phyloP scores from a whole-genome alignment of 345 rosid genomes.

The Gossypium bickii region DNA sequence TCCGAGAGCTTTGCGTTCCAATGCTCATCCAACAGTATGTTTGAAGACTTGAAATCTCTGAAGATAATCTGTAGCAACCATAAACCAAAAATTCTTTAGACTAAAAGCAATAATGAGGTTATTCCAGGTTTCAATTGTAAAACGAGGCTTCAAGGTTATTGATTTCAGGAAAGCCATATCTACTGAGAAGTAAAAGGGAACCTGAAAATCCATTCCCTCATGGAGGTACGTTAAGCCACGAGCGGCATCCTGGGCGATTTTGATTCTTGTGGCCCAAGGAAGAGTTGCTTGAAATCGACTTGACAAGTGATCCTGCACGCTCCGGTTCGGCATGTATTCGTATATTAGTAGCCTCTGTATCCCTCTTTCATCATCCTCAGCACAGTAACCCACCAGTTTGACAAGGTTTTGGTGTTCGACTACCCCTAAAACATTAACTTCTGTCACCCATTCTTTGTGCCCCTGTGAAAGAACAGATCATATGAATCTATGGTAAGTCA shows the following conservation, averaged over 20 bases:
- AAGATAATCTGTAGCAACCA: slow-evolving; percentile 67
- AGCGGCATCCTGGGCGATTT: slow-evolving; percentile 84
- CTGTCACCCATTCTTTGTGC: slow-evolving; percentile 98
- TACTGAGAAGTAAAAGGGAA: slow-evolving; percentile 19
- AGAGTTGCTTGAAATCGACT: slow-evolving; percentile 56
- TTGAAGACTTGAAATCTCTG: slow-evolving; percentile 93
- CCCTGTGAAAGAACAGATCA: slow-evolving; percentile 43
- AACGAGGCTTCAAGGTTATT: neutral
- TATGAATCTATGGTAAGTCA: neutral
- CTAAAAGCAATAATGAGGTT: neutral
- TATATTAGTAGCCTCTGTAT: slow-evolving; percentile 81
- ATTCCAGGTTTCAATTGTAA: neutral
- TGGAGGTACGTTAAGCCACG: slow-evolving; percentile 86
- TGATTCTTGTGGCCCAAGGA: slow-evolving; percentile 72
- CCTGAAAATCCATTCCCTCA: slow-evolving; percentile 97
- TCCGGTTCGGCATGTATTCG: slow-evolving; percentile 80
- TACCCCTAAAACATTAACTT: slow-evolving; percentile 89
- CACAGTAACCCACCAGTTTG: slow-evolving; percentile 83
- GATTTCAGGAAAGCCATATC: neutral
- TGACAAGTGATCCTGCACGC: slow-evolving; percentile 85
- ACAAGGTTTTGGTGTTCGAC: slow-evolving; percentile 93
- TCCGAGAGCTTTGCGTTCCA: slow-evolving; percentile 97
- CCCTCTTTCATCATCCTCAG: slow-evolving; percentile 96
- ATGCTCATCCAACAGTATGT: slow-evolving; percentile 79
- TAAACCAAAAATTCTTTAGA: neutral